phyloP scores from a whole-genome alignment of 495 filamentous ascomycete species.

The Physcia stellaris region DNA sequence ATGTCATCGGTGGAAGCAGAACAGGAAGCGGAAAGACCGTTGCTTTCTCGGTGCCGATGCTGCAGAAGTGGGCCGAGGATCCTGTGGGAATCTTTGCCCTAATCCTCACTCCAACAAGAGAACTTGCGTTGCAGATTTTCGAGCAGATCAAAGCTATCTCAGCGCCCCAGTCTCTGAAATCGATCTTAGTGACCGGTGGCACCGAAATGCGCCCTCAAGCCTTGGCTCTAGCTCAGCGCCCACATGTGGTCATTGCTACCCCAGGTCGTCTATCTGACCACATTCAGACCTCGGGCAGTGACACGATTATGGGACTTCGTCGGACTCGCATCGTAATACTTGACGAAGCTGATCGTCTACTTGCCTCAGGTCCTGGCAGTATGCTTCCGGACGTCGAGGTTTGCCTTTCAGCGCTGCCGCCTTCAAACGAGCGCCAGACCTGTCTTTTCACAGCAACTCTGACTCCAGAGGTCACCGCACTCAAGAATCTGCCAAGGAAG shows the following conservation, averaged over 20 bases:
- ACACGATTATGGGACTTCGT: conserved; percentile 69
- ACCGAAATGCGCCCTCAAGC: conserved; percentile 88
- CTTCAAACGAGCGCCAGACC: conserved; percentile 61
- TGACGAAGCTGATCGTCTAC: conserved; percentile 88
- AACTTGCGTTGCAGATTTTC: conserved; percentile 88
- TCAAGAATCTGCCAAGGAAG: conserved; percentile 60
- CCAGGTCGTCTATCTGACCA: conserved; percentile 91
- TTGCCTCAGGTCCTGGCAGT: conserved; percentile 60
- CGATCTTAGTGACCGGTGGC: conserved; percentile 76
- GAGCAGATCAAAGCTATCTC: conserved; percentile 92
- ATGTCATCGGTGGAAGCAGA: conserved; percentile 86
- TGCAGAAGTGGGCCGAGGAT: conserved; percentile 88
- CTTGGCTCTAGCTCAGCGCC: conserved; percentile 60
- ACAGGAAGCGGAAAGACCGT: conserved; percentile 99
- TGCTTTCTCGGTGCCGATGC: conserved; percentile 83
- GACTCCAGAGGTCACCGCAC: conserved; percentile 76
- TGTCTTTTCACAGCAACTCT: conserved; percentile 95
- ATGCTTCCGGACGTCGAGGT: conserved; percentile 91
- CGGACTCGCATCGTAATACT: conserved; percentile 77
- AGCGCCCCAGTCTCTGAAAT: conserved; percentile 70
- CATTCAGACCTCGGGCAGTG: conserved; percentile 74
- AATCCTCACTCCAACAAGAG: conserved; percentile 80
- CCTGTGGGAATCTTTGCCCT: conserved; percentile 83
- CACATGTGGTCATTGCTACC: conserved; percentile 89
- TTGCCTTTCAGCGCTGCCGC: conserved; percentile 67